Conservation (phyloP, 345 rosid species). For the Erysimum cheiranthoides region DNA sequence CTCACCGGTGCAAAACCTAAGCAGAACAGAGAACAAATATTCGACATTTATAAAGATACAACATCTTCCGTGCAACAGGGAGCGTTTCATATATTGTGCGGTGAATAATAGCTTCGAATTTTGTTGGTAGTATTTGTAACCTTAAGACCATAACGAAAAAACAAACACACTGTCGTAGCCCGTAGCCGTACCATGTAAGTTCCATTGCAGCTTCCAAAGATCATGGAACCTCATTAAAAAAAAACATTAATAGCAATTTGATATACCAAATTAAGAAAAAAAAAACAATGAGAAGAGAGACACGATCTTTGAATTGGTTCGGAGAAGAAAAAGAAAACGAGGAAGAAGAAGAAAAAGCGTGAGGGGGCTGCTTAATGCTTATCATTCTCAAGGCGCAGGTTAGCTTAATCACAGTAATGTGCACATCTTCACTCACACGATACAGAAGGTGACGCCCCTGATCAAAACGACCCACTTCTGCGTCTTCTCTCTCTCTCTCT, state of each 20-base stretch:
- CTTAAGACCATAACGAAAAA: neutral
- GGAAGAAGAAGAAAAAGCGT: constrained; percentile 38
- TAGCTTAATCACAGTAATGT: constrained; percentile 33
- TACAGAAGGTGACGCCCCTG: constrained; percentile 45
- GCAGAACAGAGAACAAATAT: constrained; percentile 11
- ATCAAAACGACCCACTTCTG: constrained; percentile 36
- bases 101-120: neutral
- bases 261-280: neutral
- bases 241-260: neutral
- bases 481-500: constrained; percentile 32
- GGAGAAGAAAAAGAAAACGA: constrained; percentile 13
- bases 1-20: constrained; percentile 28
- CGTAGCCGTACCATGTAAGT: constrained; percentile 24
- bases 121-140: constrained; percentile 4
- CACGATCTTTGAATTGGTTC: constrained; percentile 34
- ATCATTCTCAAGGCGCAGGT: constrained; percentile 34
- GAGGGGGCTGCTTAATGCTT: constrained; percentile 4
- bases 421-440: constrained; percentile 31
- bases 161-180: constrained; percentile 22
- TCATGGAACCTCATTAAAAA: neutral
- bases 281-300: neutral
- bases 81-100: neutral
- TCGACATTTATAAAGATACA: neutral
- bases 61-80: neutral
- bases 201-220: constrained; percentile 8